These are phyloP conservation scores for Triticum monococcum DNA, from an alignment of 176 grass and related monocot genomes.

Conservation along the genomic window DNA sequence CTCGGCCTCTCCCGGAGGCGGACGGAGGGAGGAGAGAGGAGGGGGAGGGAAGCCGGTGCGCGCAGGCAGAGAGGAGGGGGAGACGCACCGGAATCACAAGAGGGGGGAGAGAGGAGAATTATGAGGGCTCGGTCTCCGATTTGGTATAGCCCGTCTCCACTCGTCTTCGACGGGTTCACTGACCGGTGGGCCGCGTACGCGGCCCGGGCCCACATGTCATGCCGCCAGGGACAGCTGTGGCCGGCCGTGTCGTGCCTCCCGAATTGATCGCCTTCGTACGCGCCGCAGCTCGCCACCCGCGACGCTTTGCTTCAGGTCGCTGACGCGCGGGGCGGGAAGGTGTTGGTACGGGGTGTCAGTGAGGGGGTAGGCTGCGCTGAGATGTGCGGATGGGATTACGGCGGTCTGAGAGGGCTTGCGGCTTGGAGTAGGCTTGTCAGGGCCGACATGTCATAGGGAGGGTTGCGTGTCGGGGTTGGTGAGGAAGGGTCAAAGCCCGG, in stretches of 20 bases:
- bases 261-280: neutral
- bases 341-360: neutral
- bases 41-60: neutral
- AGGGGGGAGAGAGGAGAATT: neutral
- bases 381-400: neutral
- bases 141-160: constrained; percentile 12
- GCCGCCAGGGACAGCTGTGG: too few species aligned
- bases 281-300: neutral
- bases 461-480: constrained; percentile 45
- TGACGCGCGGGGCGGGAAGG: rapidly evolving
- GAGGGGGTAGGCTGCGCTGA: rapidly evolving
- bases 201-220: neutral
- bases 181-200: neutral
- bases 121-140: constrained; percentile 31
- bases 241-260: neutral
- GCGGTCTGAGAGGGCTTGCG: constrained; percentile 18
- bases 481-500: constrained; percentile 5
- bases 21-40: neutral
- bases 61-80: neutral
- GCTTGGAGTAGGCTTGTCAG: neutral
- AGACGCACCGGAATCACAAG: constrained; percentile 17
- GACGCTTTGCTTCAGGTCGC: rapidly evolving
- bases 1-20: neutral
- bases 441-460: constrained; percentile 27
- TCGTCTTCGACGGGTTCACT: neutral